Evolutionary conservation across 2,329 filamentous ascomycete species (phyloP).

Genomic region (Alternaria hordeiaustralica): DNA sequence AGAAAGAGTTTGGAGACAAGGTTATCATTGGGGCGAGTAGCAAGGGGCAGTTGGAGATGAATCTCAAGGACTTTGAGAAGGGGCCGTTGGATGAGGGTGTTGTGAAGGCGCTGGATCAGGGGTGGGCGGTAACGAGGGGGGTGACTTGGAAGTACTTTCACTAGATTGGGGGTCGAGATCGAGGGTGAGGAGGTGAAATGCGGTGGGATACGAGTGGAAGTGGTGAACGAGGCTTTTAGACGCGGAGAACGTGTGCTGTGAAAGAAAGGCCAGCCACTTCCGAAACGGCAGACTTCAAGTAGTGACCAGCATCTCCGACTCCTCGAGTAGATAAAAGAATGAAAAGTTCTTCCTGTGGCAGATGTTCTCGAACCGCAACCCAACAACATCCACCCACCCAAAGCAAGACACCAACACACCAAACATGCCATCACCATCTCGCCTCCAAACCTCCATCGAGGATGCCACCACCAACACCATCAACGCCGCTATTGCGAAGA

Average conservation of each 20-base stretch:
- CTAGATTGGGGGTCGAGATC: background rate
- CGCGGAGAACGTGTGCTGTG: background rate
- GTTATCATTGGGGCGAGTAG: constrained; percentile 66
- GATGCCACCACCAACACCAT: background rate
- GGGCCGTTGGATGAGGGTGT: constrained; percentile 69
- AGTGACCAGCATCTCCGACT: too few relatives aligned
- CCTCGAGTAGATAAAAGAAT: background rate
- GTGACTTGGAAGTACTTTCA: constrained; percentile 23
- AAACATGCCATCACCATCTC: background rate
- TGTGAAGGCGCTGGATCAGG: constrained; percentile 38
- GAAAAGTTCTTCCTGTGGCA: too few relatives aligned
- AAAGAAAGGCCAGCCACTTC: background rate
- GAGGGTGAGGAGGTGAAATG: background rate
- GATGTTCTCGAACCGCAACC: too few relatives aligned
- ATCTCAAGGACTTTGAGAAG: constrained; percentile 64
- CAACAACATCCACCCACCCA: background rate
- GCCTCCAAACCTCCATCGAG: background rate
- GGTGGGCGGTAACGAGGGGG: constrained; percentile 64
- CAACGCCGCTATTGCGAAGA: background rate
- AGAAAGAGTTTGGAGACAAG: constrained; percentile 62
- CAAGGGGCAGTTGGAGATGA: constrained; percentile 61
- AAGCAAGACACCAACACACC: background rate
- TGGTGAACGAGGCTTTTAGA: too few relatives aligned
- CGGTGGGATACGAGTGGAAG: background rate
- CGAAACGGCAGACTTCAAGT: background rate